Evolutionary conservation across 2,329 filamentous ascomycete genomes (phyloP).

Genomic region (Fusarium nodosum): DNA sequence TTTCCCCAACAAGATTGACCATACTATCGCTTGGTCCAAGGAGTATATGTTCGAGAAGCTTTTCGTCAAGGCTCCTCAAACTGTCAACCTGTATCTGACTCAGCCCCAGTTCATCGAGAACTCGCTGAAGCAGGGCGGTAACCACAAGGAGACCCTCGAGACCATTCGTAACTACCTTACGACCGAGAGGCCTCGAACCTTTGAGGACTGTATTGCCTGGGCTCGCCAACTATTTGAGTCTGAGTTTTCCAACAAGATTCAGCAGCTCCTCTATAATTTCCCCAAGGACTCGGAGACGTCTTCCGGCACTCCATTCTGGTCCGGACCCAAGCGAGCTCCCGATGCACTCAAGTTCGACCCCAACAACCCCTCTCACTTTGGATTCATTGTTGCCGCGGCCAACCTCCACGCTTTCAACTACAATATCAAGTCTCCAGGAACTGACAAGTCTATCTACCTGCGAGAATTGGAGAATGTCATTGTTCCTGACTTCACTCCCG

Average conservation of each 20-base stretch:
- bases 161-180: conserved; percentile 91
- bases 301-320: conserved; percentile 94
- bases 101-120: conserved; percentile 91
- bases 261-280: conserved; percentile 96
- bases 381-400: conserved; percentile 88
- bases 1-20: conserved; percentile 98
- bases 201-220: conserved; percentile 98
- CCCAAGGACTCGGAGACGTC: conserved; percentile 93
- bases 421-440: conserved; percentile 86
- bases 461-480: conserved; percentile 93
- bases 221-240: conserved; percentile 93
- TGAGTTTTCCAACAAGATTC: conserved; percentile 96
- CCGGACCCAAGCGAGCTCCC: conserved; percentile 95
- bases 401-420: conserved; percentile 99
- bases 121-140: conserved; percentile 91
- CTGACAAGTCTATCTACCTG: conserved; percentile 77
- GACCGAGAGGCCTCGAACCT: conserved; percentile 89
- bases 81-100: conserved; percentile 92
- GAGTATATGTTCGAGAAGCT: conserved; percentile 91
- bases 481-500: conserved; percentile 93
- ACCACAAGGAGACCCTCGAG: conserved; percentile 93
- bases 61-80: conserved; percentile 93
- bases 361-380: conserved; percentile 86
- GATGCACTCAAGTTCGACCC: conserved; percentile 91
- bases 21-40: conserved; percentile 98